Evolutionary conservation across 441 rosid genomes (phyloP), one percentile per base, ranked within the genome.

Genomic region (Sinapis alba): DNA sequence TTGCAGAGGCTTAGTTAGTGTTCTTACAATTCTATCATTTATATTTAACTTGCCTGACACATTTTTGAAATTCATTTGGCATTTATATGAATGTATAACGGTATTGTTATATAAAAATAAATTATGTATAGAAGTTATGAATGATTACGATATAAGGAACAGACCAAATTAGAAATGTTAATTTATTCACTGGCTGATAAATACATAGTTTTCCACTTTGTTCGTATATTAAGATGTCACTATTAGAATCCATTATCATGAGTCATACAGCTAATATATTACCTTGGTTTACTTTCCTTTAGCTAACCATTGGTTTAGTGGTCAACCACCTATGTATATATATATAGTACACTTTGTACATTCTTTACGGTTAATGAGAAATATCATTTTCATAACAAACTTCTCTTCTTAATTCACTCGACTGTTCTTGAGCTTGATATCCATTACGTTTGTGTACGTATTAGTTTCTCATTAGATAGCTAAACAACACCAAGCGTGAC

Each of bases 21-120:
- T 51, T 71, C 76, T 71, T 76, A 53, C 45, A 71, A 21, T 71
- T 19, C 53, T n/a, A 59, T 77, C 76, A 56, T 62, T 27, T 54
- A 24, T 21, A 26, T 28, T 38, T 54, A 62, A 41, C 43, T 26
- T 62, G 20, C 59, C 47, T 12, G 45, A 62, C n/a, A 43, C 20
- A 59, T 3, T 36, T 60, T 26, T 0, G 0, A 45, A 41, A 1
- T 64, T 65, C 15, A n/a, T 50, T 15, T 66, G 58, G 30, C 21
- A 56, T 54, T 45, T 53, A 66, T 74, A 30, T 30, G 15, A 67
- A 41, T 50, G 23, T 50, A 50, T 53, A 50, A 45, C 5, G 13
- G 21, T 62, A 32, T 32, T 18, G 12, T 53, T 60, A 16, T 20
- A n/a, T 45, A 26, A 65, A 20, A 58, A 6, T 2, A 6, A 74